Base-by-base conservation (phyloP, 2,329 filamentous ascomycete genomes). In the Pezicula rhizophila region DNA sequence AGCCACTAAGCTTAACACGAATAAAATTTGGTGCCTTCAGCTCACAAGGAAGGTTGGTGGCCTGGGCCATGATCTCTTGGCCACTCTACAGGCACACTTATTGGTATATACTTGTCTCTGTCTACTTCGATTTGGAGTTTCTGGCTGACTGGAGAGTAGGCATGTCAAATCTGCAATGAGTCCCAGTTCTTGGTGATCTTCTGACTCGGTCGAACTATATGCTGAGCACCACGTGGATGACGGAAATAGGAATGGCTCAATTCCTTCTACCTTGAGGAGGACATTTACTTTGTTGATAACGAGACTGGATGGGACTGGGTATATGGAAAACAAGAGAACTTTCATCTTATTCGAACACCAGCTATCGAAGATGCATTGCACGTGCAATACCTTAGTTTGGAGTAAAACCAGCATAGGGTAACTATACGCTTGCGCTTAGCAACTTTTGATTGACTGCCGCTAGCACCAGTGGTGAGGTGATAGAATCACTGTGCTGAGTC, bases 21-120 rank as follows among this genome's bases (percentile, higher is more conserved):
- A 97, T 95, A 54, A 96, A 77, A 75, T 96, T 96, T 55, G 93
- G 93, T 52, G 93, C 92, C 81, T 97, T 97, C 64, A 99, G 76
- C 72, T 99, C 93, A 93, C 93, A 97, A 52, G 92, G 92, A 59
- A 96, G 82, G 72, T 89, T 86, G 64, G 91, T n/a, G n/a, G n/a
- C n/a, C n/a, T n/a, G n/a, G n/a, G n/a, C n/a, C n/a, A n/a, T n/a
- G n/a, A n/a, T n/a, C n/a, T n/a, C n/a, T n/a, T n/a, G n/a, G 74
- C 1, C 74, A 76, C 50, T 69, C 70, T 2, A 74, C 73, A 0
- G 74, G 74, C 0, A 69, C 73, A 0, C 52, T 74, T 5, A 72
- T 76, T 45, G 73, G 72, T 72, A 60, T 46, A 3, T n/a, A 23
- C 12, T 38, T 45, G 11, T 18, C 18, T 28, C 15, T 25, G 18